Evolutionary conservation across 768 basidiomycete species (phyloP), one percentile per base, ranked within the genome.

Genomic region (Butyriboletus loyo): DNA sequence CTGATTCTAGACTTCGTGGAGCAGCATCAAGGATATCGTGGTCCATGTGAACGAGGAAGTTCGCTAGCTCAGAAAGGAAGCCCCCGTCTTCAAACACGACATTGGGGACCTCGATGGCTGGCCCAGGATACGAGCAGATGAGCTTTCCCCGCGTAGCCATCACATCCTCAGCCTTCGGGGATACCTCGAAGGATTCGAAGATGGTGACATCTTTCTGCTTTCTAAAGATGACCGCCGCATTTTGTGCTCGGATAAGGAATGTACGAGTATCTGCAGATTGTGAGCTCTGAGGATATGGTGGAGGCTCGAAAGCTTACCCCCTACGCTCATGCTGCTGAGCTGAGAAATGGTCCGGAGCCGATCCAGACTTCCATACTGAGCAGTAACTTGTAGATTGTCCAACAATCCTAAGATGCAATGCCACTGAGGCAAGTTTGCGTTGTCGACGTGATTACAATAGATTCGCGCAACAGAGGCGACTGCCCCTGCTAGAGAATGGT

Each of bases 151-250:
- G 55, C 0, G 70, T 46, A 1, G 55, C 59, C 64, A 77, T 76
- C 22, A 82, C 70, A 6, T 53, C 54, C 13, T 57, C 59, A 3
- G 68, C 57, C 24, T 60, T 57, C 1, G 77, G 71, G 2, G 76
- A 75, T 14, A 74, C 67, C 56, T 81, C 76, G 50, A 83, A 83
- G 7, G 64, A 62, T 53, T 82, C 81, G 49, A 77, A 73, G 22
- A 69, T 50, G 14, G 73, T 71, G 13, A 58, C 49, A 7, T 56
- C 35, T n/a, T 53, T 42, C 17, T 49, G 49, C 44, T 63, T 66
- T 34, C 76, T 70, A n/a, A 78, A 56, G 11, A 81, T 60, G 4
- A 82, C 49, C 10, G 70, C 77, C 4, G 76, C 79, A 44, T 82
- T 82, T 50, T 83, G 82, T 0, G 72, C 69, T 22, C 64, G 66